Evolutionary conservation across 2,329 filamentous ascomycete genomes (phyloP), one percentile per base, ranked within the genome.

Genomic region (Aspergillus versicolor): DNA sequence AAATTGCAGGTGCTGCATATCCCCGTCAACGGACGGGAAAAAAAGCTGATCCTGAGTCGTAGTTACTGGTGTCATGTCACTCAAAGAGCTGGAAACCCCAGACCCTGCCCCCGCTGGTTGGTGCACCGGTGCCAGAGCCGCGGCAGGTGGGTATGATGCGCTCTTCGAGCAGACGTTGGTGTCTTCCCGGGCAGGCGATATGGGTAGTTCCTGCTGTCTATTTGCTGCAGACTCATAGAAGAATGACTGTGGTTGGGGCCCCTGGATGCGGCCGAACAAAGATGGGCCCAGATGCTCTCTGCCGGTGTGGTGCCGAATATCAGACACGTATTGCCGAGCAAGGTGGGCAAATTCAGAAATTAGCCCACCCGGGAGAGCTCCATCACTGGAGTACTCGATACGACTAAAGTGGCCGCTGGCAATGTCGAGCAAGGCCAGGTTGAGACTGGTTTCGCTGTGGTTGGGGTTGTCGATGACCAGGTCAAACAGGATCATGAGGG

Each of bases 371-470:
- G 73, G 76, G 0, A 79, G 62, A 2, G 66, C 65, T 1, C 75
- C 73, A 2, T 65, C 67, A 24, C 74, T 75, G 9, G 71, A 71
- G 47, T 65, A 66, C 15, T 79, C 78, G 3, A 80, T 65, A 13
- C 74, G 66, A 48, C 73, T 76, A 49, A 79, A 79, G 60, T 79
- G 76, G 2, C 74, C 76, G 7, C 71, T 75, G 4, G 67, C 75
- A 54, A 78, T 71, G 45, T 78, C 77, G 4, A 80, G 67, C 1
- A 78, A 65, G 2, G 72, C 70, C 2, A 79, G 67, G 46, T 78
- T 78, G 7, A 63, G 70, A 21, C 55, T 64, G 1, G 70, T 76
- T 44, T 77, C 73, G 0, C 66, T 62, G 41, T 75, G 68, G 2
- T 55, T 62, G 2, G 74, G 74, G 48, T 75, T 70, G 60, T 76